Evolutionary conservation across 176 grass and related monocot species (phyloP).

Genomic region (Rhipidocladum racemiflorum): DNA sequence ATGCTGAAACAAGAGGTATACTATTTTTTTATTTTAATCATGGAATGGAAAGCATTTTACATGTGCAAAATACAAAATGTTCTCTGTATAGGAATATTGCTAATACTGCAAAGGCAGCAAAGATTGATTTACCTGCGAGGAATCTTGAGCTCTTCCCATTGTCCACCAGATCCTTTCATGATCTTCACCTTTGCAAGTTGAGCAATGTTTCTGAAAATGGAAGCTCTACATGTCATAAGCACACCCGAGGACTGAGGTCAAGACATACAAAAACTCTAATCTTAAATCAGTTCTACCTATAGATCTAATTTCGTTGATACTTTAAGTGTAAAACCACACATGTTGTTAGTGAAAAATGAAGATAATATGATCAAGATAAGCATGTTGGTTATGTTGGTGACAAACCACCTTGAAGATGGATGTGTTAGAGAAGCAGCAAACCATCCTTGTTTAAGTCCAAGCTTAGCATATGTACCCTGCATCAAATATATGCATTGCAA

Average conservation of each 20-base stretch:
- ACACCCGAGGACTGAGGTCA: neutral
- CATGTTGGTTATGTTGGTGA: neutral
- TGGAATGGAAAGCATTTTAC: neutral
- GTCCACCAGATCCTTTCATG: constrained; percentile 58
- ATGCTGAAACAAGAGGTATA: neutral
- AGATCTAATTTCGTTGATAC: neutral
- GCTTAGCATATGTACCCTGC: constrained; percentile 83
- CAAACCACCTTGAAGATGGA: constrained; percentile 70
- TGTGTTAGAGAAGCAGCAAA: constrained; percentile 66
- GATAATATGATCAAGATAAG: neutral
- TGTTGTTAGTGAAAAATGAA: neutral
- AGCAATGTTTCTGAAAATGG: constrained; percentile 77
- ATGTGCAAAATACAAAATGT: neutral
- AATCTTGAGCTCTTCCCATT: constrained; percentile 79
- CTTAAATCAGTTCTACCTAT: neutral
- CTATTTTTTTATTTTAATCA: neutral
- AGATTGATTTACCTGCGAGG: constrained; percentile 53
- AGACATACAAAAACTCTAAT: neutral
- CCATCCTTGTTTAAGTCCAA: constrained; percentile 79
- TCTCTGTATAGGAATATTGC: neutral
- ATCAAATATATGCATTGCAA: constrained; percentile 26
- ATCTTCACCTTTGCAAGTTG: constrained; percentile 92
- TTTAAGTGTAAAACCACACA: neutral
- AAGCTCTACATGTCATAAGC: neutral
- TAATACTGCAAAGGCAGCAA: neutral